These are phyloP conservation scores for Penicillium subrubescens DNA, from an alignment of 495 filamentous ascomycete genomes.

Conservation along the genomic window DNA sequence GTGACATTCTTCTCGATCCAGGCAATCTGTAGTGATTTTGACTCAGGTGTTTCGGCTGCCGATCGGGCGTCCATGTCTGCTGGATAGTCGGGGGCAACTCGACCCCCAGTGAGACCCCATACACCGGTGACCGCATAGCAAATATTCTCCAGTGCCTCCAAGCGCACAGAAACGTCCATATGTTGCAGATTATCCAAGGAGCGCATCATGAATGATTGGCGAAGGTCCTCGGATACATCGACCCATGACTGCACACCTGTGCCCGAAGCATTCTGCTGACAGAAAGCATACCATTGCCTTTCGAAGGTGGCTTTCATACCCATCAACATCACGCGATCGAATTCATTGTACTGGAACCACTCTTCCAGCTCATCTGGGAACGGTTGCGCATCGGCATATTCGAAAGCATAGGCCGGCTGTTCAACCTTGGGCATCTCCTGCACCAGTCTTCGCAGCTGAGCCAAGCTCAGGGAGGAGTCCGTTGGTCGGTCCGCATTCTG, in stretches of 20 bases:
- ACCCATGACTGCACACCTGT: slow-evolving; percentile 50
- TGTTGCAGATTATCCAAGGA: slow-evolving; percentile 46
- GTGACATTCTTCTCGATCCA: slow-evolving; percentile 68
- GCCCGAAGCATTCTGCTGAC: slow-evolving; percentile 35
- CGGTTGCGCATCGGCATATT: slow-evolving; percentile 78
- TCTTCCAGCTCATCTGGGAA: slow-evolving; percentile 90
- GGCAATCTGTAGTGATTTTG: slow-evolving; percentile 62
- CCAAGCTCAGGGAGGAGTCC: slow-evolving; percentile 82
- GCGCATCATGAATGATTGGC: slow-evolving; percentile 46
- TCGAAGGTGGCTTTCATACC: slow-evolving; percentile 73
- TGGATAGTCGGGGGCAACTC: slow-evolving; percentile 31
- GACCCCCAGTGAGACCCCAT: slow-evolving; percentile 74
- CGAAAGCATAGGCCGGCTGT: slow-evolving; percentile 88
- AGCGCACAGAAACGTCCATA: slow-evolving; percentile 54
- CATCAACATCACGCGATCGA: slow-evolving; percentile 67
- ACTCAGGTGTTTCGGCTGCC: slow-evolving; percentile 42
- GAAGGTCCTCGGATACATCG: slow-evolving; percentile 46
- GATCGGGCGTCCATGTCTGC: slow-evolving; percentile 25
- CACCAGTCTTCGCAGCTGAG: slow-evolving; percentile 78
- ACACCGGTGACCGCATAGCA: slow-evolving; percentile 76
- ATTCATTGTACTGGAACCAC: slow-evolving; percentile 90
- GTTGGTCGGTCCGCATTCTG: slow-evolving; percentile 50
- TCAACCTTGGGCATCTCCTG: slow-evolving; percentile 78
- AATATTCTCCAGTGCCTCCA: slow-evolving; percentile 71
- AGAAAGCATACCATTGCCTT: slow-evolving; percentile 59